phyloP scores from a whole-genome alignment of 257 asterid species.

The Henckelia pumila region DNA sequence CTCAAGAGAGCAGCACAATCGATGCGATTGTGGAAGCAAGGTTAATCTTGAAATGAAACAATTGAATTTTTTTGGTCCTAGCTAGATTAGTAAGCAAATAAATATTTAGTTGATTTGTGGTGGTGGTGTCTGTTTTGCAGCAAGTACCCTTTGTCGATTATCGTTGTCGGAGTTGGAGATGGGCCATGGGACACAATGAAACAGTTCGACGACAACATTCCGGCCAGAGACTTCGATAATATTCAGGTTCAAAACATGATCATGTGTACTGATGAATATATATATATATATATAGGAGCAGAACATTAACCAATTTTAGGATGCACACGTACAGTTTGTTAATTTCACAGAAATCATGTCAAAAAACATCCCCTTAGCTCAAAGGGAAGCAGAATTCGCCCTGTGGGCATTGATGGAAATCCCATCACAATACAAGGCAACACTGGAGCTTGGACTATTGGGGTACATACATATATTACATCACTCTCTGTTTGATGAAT shows the following conservation, averaged over 20 bases:
- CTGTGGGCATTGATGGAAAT: constrained; percentile 85
- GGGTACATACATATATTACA: constrained; percentile 36
- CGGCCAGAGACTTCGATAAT: constrained; percentile 78
- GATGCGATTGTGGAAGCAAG: constrained; percentile 87
- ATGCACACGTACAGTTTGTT: constrained; percentile 84
- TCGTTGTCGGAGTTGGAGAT: constrained; percentile 95
- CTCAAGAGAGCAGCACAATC: constrained; percentile 69
- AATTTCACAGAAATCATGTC: constrained; percentile 90
- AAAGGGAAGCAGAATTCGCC: constrained; percentile 80
- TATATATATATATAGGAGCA: neutral
- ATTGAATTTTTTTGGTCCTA: neutral
- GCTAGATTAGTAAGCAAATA: no score
- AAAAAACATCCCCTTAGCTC: constrained; percentile 52
- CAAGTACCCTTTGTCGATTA: constrained; percentile 75
- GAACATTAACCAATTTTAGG: neutral
- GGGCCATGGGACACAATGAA: constrained; percentile 96
- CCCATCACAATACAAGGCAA: constrained; percentile 82
- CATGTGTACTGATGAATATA: neutral
- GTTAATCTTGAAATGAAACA: constrained; percentile 29
- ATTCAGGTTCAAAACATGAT: constrained; percentile 53
- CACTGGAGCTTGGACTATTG: constrained; percentile 65
- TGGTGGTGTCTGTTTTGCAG: constrained; percentile 39
- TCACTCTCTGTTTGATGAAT: no score
- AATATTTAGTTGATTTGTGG: neutral
- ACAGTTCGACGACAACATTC: constrained; percentile 84